These are phyloP conservation scores for Aspergillus eucalypticola DNA, from an alignment of 2,329 filamentous ascomycete genomes.

Conservation along the genomic window DNA sequence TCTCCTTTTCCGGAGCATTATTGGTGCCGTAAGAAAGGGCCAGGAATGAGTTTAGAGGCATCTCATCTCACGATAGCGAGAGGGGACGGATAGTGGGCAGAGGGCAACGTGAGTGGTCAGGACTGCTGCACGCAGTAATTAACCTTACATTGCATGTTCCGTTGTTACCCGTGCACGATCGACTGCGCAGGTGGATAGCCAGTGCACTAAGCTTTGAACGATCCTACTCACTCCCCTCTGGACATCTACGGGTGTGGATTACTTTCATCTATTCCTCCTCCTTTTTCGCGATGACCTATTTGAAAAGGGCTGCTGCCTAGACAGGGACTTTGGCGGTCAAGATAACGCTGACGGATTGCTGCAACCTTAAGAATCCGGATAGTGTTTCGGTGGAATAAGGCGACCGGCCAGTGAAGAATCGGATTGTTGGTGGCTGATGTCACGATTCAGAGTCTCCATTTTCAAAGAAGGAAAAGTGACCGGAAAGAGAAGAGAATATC, in stretches of 20 bases:
- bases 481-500: too few species aligned
- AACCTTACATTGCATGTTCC: constrained; percentile 30
- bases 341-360: neutral
- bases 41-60: neutral
- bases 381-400: neutral
- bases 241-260: neutral
- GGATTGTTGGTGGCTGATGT: neutral
- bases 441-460: neutral
- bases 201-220: neutral
- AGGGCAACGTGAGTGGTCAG: neutral
- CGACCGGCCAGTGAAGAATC: neutral
- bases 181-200: constrained; percentile 17
- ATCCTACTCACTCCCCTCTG: neutral
- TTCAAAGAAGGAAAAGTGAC: too few species aligned
- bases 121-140: constrained; percentile 26
- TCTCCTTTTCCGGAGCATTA: neutral
- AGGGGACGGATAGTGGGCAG: neutral
- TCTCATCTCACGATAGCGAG: neutral
- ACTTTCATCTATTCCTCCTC: neutral
- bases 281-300: neutral
- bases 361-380: neutral
- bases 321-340: neutral
- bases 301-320: neutral
- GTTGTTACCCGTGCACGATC: constrained; percentile 24
- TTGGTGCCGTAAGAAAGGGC: neutral